Base-by-base conservation (phyloP, 1,139 yeast species). In the Meyerozyma guilliermondii region DNA sequence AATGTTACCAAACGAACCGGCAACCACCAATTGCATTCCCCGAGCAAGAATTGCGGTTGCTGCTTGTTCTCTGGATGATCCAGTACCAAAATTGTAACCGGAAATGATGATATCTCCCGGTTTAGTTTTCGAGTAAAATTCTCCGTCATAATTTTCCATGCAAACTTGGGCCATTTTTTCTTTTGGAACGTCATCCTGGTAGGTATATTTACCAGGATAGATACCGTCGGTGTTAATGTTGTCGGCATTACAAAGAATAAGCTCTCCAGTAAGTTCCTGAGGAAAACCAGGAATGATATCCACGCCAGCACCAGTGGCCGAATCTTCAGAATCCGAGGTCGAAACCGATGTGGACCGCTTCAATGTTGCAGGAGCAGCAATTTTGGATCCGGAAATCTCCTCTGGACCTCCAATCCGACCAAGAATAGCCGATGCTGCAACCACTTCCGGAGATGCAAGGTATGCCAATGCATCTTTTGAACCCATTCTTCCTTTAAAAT, bases 401-500 rank as follows among this genome's bases (percentile, higher is more conserved):
- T 82, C 94, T 1, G 98, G 97, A 41, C 91, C 85, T 28, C 92
- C 97, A 58, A 92, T 92, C 58, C 82, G 83, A 49, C 99, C 99
- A 50, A 87, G 70, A 8, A 91, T 81, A 2, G 99, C 98, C 45
- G 96, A 86, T 0, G 99, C 98, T 42, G 99, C 98, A 43, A 92
- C 98, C 35, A 92, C 96, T 53, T 91, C 97, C 8, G 99, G 99
- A 3, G 97, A 88, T 1, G 97, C 97, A 52, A 92, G 78, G 64
- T 87, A 92, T 0, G 98, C 98, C 50, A 89, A 71, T 1, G 98
- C 98, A 56, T 92, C 96, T 56, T 86, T 85, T 10, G 96, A 86
- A 5, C 99, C 99, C 99, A 92, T 92, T 71, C 99, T 82, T 45
- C 99, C 99, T 70, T 94, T 94, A 76, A 92, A 92, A 66, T 92